Evolutionary conservation across 371 early-diverging fungal species (phyloP), one percentile per base, ranked within the genome.

Genomic region (Mucor piriformis): DNA sequence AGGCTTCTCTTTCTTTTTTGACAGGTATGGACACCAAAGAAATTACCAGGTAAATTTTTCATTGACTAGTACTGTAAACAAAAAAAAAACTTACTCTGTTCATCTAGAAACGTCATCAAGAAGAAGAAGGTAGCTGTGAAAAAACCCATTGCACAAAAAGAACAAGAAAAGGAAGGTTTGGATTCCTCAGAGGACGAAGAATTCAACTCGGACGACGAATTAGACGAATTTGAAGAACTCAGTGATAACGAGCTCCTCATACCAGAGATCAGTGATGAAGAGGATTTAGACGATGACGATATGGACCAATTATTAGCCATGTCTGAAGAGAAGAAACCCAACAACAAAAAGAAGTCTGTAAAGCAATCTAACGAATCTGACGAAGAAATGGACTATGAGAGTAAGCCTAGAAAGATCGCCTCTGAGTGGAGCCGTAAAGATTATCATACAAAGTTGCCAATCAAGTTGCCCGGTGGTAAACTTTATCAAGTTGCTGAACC

Each of bases 311-410:
- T 47, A 2, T 47, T 57, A 11, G 59, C 67, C 15, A 42, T 57
- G 23, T 66, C 62, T 3, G 54, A 52, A 15, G 49, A 46, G n/a
- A 60, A 67, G 42, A 61, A 69, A 34, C 50, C 21, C 2, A 11
- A 1, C 16, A 43, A 15, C 6, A 43, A 63, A 44, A 58, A 67
- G 64, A 25, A 40, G 63, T 10, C 18, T 29, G 18, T 32, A 6
- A 64, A 59, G 29, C 24, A 24, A 63, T 42, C 25, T 33, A 38
- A 66, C 11, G 79, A 74, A 11, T 83, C 84, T 6, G 88, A 87
- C 29, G 86, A 84, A 54, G 76, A 77, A 61, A 82, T 82, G 81
- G 84, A 84, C n/a, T 88, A 86, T 53, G 88, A 88, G 60, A 68
- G 63, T 54, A 69, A 67, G 24, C 84, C 85, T n/a, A 80, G 88